phyloP scores from a whole-genome alignment of 2,329 filamentous ascomycete species.

The Aspergillus pseudoviridinutans region DNA sequence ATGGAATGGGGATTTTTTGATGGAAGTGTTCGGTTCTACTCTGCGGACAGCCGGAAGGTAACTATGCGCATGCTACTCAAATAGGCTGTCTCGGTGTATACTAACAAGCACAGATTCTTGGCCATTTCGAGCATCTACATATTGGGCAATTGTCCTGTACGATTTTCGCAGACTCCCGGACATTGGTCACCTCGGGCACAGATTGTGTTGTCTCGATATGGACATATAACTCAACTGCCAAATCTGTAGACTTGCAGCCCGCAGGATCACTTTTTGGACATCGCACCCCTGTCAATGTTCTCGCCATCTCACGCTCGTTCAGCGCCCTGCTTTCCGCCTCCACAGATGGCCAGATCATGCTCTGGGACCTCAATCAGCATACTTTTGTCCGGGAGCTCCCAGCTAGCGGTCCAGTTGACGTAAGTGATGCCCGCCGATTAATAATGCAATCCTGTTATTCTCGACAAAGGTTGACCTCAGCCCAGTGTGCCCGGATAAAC shows the following conservation, averaged over 20 bases:
- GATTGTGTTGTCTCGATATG: conserved; percentile 90
- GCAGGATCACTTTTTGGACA: conserved; percentile 85
- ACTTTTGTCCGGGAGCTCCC: conserved; percentile 78
- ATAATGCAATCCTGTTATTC: not conserved
- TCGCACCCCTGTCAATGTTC: conserved; percentile 72
- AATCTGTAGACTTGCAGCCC: conserved; percentile 72
- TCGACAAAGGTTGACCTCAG: conserved; percentile 15
- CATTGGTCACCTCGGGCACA: conserved; percentile 83
- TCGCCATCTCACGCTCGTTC: conserved; percentile 84
- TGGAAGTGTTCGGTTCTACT: conserved; percentile 86
- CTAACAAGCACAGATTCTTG: conserved; percentile 53
- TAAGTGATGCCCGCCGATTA: conserved; percentile 19
- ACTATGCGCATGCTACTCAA: conserved; percentile 1
- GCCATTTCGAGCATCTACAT: conserved; percentile 90
- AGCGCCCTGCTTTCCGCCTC: conserved; percentile 83
- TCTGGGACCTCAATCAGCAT: conserved; percentile 92
- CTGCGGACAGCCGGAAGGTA: conserved; percentile 74
- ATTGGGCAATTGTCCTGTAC: conserved; percentile 82
- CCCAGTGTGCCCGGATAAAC: conserved; percentile 79
- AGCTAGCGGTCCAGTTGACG: conserved; percentile 48
- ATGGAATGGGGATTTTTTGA: conserved; percentile 96
- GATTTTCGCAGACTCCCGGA: conserved; percentile 82
- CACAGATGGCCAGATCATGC: conserved; percentile 72
- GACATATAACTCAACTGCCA: conserved; percentile 62
- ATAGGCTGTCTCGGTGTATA: not conserved